Evolutionary conservation across 345 rosid genomes (phyloP).

Genomic region (Citrus cavaleriei): DNA sequence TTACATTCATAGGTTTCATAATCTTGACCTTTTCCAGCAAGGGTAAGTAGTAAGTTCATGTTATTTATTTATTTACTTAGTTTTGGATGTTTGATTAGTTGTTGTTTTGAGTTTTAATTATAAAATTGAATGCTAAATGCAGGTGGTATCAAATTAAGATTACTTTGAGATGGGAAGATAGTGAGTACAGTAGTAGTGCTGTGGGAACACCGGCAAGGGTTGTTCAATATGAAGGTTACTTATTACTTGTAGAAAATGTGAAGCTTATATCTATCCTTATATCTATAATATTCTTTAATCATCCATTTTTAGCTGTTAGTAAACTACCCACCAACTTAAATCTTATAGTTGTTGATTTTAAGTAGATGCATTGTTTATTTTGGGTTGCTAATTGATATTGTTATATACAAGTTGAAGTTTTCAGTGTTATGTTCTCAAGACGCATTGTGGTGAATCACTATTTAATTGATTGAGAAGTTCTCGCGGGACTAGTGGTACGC

Average conservation of each 20-base stretch:
- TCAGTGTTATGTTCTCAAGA: neutral
- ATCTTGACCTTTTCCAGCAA: conserved; percentile 49
- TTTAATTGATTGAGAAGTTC: neutral
- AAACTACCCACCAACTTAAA: neutral
- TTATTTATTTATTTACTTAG: neutral
- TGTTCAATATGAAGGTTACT: conserved; percentile 43
- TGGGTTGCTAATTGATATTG: neutral
- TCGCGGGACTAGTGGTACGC: neutral
- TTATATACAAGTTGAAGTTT: neutral
- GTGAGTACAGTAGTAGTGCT: neutral
- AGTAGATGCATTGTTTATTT: neutral
- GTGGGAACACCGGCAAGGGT: conserved; percentile 41
- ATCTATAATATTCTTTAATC: neutral
- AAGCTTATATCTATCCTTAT: neutral
- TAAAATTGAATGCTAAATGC: neutral
- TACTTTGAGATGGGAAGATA: conserved; percentile 42
- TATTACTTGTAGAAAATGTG: neutral
- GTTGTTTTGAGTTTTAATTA: neutral
- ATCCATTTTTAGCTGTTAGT: too few relatives aligned
- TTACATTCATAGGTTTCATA: conserved; percentile 46
- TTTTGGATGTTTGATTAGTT: neutral
- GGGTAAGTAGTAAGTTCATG: conserved; percentile 20
- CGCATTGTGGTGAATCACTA: neutral
- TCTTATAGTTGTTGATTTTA: neutral
- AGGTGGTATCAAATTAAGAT: conserved; percentile 46